phyloP scores from a whole-genome alignment of 768 basidiomycete species.

The Butyriboletus loyo region DNA sequence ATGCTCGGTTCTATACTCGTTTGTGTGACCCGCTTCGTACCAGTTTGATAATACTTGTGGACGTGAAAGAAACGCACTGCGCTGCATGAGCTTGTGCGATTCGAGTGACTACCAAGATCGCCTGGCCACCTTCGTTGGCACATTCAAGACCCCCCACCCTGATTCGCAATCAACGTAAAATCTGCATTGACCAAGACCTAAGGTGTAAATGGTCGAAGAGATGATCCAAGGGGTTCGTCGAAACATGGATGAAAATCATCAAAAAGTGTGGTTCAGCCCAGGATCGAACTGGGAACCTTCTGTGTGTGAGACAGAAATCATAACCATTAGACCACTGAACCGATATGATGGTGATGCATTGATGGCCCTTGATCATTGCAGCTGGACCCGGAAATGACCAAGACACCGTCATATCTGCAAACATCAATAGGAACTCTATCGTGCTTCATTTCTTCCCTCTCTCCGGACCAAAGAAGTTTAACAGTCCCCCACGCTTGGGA shows the following conservation, averaged over 20 bases:
- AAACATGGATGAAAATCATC: neutral
- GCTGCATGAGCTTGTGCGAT: neutral
- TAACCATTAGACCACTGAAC: conserved; percentile 49
- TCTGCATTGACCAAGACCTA: neutral
- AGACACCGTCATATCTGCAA: no score
- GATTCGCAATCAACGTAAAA: neutral
- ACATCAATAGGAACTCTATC: neutral
- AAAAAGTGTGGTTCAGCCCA: conserved; percentile 37
- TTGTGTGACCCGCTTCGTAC: neutral
- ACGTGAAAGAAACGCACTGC: neutral
- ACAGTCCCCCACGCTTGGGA: conserved; percentile 26
- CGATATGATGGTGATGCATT: accelerated
- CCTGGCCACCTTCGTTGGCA: no score
- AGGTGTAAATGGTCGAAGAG: no score
- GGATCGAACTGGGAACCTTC: conserved; percentile 49
- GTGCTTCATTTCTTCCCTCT: conserved; percentile 24
- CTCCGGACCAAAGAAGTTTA: conserved; percentile 34
- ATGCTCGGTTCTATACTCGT: neutral
- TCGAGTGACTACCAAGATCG: neutral
- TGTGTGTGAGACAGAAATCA: conserved; percentile 51
- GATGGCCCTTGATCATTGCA: no score
- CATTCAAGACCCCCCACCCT: neutral
- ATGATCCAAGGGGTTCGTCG: no score
- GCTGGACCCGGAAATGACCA: no score
- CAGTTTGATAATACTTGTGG: neutral